Conservation (phyloP, 768 basidiomycete species). For the Tephrocybe sp. region DNA sequence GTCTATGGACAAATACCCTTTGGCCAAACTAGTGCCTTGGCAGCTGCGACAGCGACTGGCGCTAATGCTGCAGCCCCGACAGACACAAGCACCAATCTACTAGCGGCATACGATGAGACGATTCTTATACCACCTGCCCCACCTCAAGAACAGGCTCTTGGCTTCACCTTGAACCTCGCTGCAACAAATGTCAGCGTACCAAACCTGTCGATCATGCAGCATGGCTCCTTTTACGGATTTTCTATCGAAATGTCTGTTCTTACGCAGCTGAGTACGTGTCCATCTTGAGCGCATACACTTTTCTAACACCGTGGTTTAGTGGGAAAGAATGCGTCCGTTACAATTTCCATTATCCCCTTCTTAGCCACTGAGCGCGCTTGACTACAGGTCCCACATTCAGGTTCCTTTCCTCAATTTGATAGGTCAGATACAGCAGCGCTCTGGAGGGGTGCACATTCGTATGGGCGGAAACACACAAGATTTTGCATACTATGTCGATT, state of each 20-base stretch:
- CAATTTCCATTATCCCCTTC: neutral
- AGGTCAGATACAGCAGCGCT: constrained; percentile 55
- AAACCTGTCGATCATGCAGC: constrained; percentile 36
- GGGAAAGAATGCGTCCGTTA: constrained; percentile 48
- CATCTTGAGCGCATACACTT: constrained; percentile 17
- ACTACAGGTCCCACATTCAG: constrained; percentile 42
- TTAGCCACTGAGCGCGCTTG: constrained; percentile 14
- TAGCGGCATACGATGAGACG: constrained; percentile 52
- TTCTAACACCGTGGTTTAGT: constrained; percentile 29
- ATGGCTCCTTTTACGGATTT: constrained; percentile 67
- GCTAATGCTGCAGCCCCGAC: constrained; percentile 22
- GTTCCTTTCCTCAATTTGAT: constrained; percentile 69
- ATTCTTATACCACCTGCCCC: constrained; percentile 47
- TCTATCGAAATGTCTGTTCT: constrained; percentile 74
- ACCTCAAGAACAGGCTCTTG: constrained; percentile 40
- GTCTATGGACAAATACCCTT: constrained; percentile 33
- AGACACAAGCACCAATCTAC: constrained; percentile 31
- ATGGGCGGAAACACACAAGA: constrained; percentile 75
- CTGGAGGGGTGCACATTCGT: constrained; percentile 54
- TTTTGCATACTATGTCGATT: constrained; percentile 39
- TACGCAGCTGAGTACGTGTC: constrained; percentile 60
- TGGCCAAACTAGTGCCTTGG: constrained; percentile 19
- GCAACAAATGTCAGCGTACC: constrained; percentile 28
- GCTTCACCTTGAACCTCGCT: constrained; percentile 44
- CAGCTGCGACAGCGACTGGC: constrained; percentile 18